phyloP scores from a whole-genome alignment of 768 basidiomycete species.

The Psilocybe azurescens region DNA sequence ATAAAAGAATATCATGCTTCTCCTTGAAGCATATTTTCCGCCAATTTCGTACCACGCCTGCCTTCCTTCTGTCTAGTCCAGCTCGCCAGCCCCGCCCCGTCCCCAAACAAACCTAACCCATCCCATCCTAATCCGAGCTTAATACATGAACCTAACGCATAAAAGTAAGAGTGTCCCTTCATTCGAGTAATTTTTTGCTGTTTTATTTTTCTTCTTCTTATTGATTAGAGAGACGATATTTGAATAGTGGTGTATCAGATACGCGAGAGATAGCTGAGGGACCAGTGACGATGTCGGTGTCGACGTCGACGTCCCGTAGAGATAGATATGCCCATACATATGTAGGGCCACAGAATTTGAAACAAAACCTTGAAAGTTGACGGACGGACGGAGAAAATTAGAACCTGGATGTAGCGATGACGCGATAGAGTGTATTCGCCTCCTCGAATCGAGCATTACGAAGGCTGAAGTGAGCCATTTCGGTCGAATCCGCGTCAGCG shows the following conservation, averaged over 20 bases:
- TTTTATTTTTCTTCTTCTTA: not conserved
- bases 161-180: slow-evolving; percentile 1
- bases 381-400: slow-evolving; percentile 22
- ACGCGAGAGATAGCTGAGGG: slow-evolving; percentile 17
- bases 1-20: slow-evolving; percentile 11
- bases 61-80: not conserved
- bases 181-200: not conserved
- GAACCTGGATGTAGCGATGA: slow-evolving; percentile 54
- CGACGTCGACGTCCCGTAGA: not conserved
- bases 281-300: not conserved
- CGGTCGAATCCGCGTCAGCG: slow-evolving; percentile 72
- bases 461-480: slow-evolving; percentile 80
- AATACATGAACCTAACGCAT: not conserved
- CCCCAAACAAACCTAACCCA: not conserved
- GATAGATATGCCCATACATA: not conserved
- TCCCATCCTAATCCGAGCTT: not conserved
- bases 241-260: slow-evolving; percentile 19
- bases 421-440: slow-evolving; percentile 73
- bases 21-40: not conserved
- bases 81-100: not conserved
- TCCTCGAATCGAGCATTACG: slow-evolving; percentile 77
- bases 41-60: not conserved
- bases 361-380: not conserved
- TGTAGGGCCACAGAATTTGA: not conserved
- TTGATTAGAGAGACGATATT: not conserved